These are phyloP conservation scores for Strobilomyces echinocephalus DNA, from an alignment of 768 basidiomycete species.

Conservation along the genomic window DNA sequence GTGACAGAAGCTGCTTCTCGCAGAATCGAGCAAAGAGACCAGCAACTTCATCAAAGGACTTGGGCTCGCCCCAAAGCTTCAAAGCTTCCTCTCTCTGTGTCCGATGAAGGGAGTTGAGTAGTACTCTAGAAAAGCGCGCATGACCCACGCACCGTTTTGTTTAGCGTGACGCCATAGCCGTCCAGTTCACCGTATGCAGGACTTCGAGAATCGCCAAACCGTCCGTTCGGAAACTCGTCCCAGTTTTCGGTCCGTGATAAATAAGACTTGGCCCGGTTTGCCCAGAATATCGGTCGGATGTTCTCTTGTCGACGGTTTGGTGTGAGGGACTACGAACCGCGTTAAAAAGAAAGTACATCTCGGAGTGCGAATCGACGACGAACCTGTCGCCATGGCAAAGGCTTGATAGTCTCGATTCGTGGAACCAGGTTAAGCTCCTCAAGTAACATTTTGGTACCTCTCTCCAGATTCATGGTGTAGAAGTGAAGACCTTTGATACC, in stretches of 20 bases:
- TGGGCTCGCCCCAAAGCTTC: conserved; percentile 84
- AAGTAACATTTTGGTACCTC: conserved; percentile 90
- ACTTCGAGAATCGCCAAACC: conserved; percentile 95
- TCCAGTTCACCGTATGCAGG: conserved; percentile 98
- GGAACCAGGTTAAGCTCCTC: conserved; percentile 89
- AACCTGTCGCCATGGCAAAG: conserved; percentile 96
- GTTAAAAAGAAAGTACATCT: conserved; percentile 1
- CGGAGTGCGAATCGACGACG: conserved; percentile 12
- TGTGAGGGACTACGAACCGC: conserved; percentile 67
- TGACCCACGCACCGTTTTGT: conserved; percentile 62
- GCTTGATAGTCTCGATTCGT: conserved; percentile 85
- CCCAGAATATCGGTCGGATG: conserved; percentile 99
- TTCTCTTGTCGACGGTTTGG: conserved; percentile 86
- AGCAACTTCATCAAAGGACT: conserved; percentile 57
- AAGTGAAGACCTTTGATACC: conserved; percentile 90
- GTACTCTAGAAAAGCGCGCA: neutral
- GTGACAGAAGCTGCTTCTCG: conserved; percentile 58
- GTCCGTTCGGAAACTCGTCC: conserved; percentile 99
- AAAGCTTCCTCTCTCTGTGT: conserved; percentile 83
- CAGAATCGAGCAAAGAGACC: conserved; percentile 85
- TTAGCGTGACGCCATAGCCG: conserved; percentile 91
- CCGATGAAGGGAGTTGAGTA: conserved; percentile 4
- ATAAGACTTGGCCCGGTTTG: conserved; percentile 93
- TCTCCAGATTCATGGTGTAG: conserved; percentile 97
- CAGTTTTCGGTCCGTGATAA: conserved; percentile 95